Evolutionary conservation across 495 filamentous ascomycete genomes (phyloP).

Genomic region (Geopyxis carbonaria): DNA sequence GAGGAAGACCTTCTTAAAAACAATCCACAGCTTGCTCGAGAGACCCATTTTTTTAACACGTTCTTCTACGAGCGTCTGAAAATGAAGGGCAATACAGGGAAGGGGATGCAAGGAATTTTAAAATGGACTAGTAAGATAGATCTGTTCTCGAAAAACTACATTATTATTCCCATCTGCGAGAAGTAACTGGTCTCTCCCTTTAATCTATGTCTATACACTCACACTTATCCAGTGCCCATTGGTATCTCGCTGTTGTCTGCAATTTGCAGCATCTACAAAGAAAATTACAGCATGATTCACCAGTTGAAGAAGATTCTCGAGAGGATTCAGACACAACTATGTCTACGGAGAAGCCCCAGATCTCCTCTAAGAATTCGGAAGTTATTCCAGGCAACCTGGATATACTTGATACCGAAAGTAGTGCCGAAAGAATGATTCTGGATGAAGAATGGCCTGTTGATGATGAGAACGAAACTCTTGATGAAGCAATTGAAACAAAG

Average conservation of each 20-base stretch:
- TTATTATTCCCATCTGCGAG: slow-evolving; percentile 85
- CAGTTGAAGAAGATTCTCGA: background rate
- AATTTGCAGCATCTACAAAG: slow-evolving; percentile 47
- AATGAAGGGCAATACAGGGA: slow-evolving; percentile 28
- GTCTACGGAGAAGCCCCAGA: background rate
- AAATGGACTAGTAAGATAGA: slow-evolving; percentile 81
- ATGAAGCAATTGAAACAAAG: background rate
- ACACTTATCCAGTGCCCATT: slow-evolving; percentile 40
- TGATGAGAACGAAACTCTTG: background rate
- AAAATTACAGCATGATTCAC: slow-evolving; percentile 18
- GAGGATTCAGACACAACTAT: background rate
- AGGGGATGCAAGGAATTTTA: slow-evolving; percentile 44
- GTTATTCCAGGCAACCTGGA: background rate
- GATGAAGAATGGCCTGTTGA: slow-evolving; percentile 13
- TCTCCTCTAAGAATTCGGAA: background rate
- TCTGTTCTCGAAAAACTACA: slow-evolving; percentile 69
- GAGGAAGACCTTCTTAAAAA: slow-evolving; percentile 43
- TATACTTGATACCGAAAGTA: slow-evolving; percentile 11
- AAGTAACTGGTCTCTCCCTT: slow-evolving; percentile 17
- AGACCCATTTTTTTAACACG: slow-evolving; percentile 76
- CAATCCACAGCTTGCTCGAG: slow-evolving; percentile 39
- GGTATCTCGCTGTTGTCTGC: slow-evolving; percentile 94
- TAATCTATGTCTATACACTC: slow-evolving; percentile 6
- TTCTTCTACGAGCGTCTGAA: slow-evolving; percentile 70
- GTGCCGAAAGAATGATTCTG: slow-evolving; percentile 8